These are phyloP conservation scores for Cladochytrium replicatum DNA, from an alignment of 192 early-diverging fungal species.

Conservation along the genomic window DNA sequence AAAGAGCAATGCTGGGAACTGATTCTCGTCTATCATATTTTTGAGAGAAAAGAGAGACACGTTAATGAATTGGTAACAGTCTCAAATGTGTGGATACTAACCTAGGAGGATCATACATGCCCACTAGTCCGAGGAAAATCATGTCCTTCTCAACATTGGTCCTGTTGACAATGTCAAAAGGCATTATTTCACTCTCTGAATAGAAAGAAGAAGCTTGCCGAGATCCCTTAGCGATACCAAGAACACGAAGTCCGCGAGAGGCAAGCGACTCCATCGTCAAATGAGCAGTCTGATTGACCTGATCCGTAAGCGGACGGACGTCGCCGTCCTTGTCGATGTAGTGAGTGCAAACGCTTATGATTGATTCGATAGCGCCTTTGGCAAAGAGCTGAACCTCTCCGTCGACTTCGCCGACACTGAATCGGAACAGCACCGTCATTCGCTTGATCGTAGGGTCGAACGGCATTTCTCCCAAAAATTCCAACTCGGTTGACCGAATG, in stretches of 20 bases:
- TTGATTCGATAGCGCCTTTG: conserved; percentile 14
- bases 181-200: too few relatives aligned
- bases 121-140: conserved; percentile 12
- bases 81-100: neutral
- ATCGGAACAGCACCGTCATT: conserved; percentile 22
- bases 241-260: conserved; percentile 7
- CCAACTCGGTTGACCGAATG: conserved; percentile 2
- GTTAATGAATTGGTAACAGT: conserved; percentile 3
- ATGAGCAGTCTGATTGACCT: neutral
- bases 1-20: conserved; percentile 4
- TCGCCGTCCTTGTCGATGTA: too few relatives aligned
- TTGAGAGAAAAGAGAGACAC: too few relatives aligned
- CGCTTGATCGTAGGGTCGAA: conserved; percentile 30
- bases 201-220: too few relatives aligned
- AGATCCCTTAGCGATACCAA: neutral
- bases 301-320: too few relatives aligned
- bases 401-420: neutral
- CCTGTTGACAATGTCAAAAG: too few relatives aligned
- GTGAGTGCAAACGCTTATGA: conserved; percentile 1
- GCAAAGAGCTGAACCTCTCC: conserved; percentile 5
- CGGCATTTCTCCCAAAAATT: conserved; percentile 22
- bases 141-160: conserved; percentile 11
- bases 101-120: conserved; percentile 18
- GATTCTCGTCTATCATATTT: conserved; percentile 4
- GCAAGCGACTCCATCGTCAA: conserved; percentile 7